These are phyloP conservation scores for Calonectria hongkongensis DNA, from an alignment of 2,329 filamentous ascomycete genomes.

Conservation along the genomic window DNA sequence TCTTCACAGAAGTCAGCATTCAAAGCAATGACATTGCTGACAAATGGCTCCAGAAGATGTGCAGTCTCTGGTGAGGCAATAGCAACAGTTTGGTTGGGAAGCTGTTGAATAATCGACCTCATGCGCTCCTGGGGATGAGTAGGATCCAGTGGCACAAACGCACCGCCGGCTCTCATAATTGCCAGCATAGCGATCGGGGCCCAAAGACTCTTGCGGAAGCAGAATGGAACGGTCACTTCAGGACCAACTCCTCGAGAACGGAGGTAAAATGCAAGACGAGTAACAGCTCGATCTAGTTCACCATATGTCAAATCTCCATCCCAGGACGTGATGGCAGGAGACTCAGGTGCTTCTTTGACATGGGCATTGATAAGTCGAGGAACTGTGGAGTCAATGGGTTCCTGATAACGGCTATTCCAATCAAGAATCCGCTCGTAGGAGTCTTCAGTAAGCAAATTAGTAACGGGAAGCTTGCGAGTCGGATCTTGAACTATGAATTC, in stretches of 20 bases:
- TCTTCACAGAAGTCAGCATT: slow-evolving; percentile 5
- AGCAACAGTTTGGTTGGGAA: background rate
- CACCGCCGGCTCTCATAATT: slow-evolving; percentile 59
- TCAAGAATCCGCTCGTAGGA: slow-evolving; percentile 7
- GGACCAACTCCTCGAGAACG: slow-evolving; percentile 25
- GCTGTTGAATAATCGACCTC: slow-evolving; percentile 15
- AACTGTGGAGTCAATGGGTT: slow-evolving; percentile 18
- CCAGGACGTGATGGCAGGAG: slow-evolving; percentile 8
- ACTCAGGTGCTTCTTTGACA: slow-evolving; percentile 16
- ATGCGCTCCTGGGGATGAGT: slow-evolving; percentile 47
- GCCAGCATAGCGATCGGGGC: slow-evolving; percentile 56
- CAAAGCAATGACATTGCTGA: slow-evolving; percentile 11
- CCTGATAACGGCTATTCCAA: slow-evolving; percentile 17
- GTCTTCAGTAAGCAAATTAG: background rate
- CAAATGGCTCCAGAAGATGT: slow-evolving; percentile 10
- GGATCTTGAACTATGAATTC: slow-evolving; percentile 10
- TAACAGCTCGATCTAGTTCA: slow-evolving; percentile 33
- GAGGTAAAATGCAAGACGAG: slow-evolving; percentile 28
- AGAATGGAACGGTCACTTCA: slow-evolving; percentile 33
- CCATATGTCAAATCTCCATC: slow-evolving; percentile 25
- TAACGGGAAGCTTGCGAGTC: slow-evolving; percentile 6
- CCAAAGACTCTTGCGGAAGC: slow-evolving; percentile 45
- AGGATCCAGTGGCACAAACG: slow-evolving; percentile 59
- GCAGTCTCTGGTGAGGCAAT: slow-evolving; percentile 6
- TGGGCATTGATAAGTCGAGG: slow-evolving; percentile 19